A percentile compares a stretch with the other conserved stretches of the same genome.
phyloP scores from a whole-genome alignment of 1,284 basidiomycete genomes.

The Coriolopsis trogii region DNA sequence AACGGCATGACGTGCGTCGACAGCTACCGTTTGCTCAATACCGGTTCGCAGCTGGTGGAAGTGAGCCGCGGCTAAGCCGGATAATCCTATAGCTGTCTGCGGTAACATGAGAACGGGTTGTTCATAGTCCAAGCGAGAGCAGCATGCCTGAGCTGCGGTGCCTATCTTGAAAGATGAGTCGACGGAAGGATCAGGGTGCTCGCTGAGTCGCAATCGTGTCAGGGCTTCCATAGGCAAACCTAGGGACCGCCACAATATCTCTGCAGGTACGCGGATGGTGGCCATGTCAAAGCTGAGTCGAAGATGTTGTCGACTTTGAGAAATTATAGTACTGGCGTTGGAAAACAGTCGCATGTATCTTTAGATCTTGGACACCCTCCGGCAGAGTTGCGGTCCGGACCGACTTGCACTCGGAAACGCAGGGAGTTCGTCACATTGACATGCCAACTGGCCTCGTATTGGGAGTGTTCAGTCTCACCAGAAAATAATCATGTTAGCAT shows the following conservation, averaged over 20 bases:
- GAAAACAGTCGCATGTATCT: neutral
- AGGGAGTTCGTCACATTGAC: no score
- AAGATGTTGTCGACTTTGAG: neutral
- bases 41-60: constrained; percentile 52
- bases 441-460: no score
- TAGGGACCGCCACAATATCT: constrained; percentile 40
- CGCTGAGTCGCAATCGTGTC: constrained; percentile 38
- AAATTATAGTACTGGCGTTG: neutral
- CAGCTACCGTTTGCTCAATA: constrained; percentile 49
- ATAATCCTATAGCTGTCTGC: constrained; percentile 54
- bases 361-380: neutral
- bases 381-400: no score
- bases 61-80: constrained; percentile 55
- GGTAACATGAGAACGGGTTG: neutral
- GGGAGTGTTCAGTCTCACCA: no score
- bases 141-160: constrained; percentile 49
- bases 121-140: neutral
- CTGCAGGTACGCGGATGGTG: constrained; percentile 7
- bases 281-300: constrained; percentile 1
- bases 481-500: no score
- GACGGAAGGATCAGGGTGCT: constrained; percentile 44
- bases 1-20: constrained; percentile 59
- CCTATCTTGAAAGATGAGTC: constrained; percentile 56
- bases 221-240: constrained; percentile 42
- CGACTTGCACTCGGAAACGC: no score